phyloP scores from a whole-genome alignment of 2,329 filamentous ascomycete species.

The Alternaria sp. region DNA sequence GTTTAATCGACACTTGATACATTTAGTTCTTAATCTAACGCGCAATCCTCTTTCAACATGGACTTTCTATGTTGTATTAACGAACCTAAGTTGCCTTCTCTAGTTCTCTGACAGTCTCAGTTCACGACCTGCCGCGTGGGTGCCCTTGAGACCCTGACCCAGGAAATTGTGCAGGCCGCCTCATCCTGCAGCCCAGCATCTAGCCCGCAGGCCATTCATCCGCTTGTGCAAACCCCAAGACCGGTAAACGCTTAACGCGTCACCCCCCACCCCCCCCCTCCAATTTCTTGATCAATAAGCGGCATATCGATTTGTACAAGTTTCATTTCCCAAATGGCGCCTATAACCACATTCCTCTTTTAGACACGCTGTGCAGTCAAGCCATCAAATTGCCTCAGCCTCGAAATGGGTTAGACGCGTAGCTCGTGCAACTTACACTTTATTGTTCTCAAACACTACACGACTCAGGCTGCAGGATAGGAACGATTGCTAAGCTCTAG shows the following conservation, averaged over 20 bases:
- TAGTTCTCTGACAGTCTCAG: background rate
- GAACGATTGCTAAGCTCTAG: background rate
- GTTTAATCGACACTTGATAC: background rate
- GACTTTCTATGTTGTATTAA: background rate
- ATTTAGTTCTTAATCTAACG: rapidly evolving
- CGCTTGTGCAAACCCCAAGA: background rate
- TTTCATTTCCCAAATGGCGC: background rate
- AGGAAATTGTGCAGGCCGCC: conserved; percentile 13
- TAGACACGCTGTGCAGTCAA: background rate
- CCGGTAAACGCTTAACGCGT: background rate
- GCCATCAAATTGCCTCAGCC: background rate
- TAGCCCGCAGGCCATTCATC: background rate
- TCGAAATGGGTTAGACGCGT: background rate
- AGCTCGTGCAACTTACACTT: background rate
- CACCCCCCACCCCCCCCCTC: too few relatives aligned
- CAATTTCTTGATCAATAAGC: background rate
- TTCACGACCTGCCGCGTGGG: background rate
- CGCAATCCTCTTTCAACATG: background rate
- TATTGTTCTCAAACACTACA: background rate
- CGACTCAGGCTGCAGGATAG: background rate
- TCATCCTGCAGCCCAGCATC: conserved; percentile 4
- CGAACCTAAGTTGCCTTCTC: background rate
- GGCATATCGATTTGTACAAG: background rate
- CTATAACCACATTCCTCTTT: background rate
- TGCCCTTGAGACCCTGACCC: conserved; percentile 5